Evolutionary conservation across 495 filamentous ascomycete species (phyloP), one percentile per base, ranked within the genome.

Genomic region (Bathelium albidoporum): DNA sequence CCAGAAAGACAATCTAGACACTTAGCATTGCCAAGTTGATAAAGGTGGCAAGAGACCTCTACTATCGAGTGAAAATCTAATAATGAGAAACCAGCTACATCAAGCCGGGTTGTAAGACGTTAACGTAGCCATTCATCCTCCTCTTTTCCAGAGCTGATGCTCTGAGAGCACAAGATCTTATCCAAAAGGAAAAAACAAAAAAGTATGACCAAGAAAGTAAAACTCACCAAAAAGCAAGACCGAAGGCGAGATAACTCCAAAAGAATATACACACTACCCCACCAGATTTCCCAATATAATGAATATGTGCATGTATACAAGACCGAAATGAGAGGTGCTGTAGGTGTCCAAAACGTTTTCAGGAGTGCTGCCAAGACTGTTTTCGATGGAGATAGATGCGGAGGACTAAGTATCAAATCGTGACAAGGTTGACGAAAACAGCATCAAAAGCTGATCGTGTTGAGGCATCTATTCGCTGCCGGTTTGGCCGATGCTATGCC

Each of bases 401-500:
- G 22, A 55, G 9, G 49, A 3, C 20, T 2, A 29, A 9, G 24
- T 55, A n/a, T 20, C 22, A 55, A 55, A 55, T n/a, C 2, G 20
- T 55, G 10, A 29, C 24, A 29, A 11, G 20, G 16, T 10, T 20
- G 49, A 55, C 49, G 49, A 29, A 20, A 26, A 9, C 12, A 11
- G 20, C 24, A 55, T 9, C 20, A 16, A 55, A 29, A 29, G 22
- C 29, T 29, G 22, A 29, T n/a, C 5, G 20, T 29, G 29, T 29
- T 31, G 49, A 59, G 59, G 39, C 32, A 52, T 58, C 67, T 66
- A 62, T 39, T 34, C 60, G 52, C 60, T 16, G 52, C 22, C 49
- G 24, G 49, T 7, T 16, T 55, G 5, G 22, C 49, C 49, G 29
- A 55, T 29, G 49, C 16, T 26, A 24, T 4, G 49, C 49, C 49